These are phyloP conservation scores for Penicillium argentinense DNA, from an alignment of 495 filamentous ascomycete species.

Conservation along the genomic window DNA sequence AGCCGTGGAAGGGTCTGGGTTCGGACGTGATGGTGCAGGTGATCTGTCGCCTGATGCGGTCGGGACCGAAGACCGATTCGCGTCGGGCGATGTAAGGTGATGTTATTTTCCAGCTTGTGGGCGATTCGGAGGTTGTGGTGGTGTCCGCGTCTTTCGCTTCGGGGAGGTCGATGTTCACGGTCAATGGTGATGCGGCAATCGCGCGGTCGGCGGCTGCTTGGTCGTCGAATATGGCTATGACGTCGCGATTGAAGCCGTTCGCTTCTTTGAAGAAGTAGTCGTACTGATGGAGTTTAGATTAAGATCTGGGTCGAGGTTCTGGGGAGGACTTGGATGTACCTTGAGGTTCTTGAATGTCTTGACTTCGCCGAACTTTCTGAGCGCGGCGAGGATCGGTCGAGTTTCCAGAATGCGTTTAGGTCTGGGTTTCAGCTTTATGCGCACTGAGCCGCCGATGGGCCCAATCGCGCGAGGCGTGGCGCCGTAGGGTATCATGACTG, in stretches of 20 bases:
- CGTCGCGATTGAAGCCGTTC: constrained; percentile 11
- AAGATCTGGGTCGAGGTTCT: neutral
- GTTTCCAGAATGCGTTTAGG: constrained; percentile 68
- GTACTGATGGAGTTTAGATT: constrained; percentile 9
- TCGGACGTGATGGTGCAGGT: constrained; percentile 28
- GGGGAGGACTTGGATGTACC: constrained; percentile 39
- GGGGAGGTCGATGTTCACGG: constrained; percentile 13
- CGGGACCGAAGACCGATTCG: neutral
- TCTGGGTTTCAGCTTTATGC: constrained; percentile 63
- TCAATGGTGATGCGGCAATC: constrained; percentile 34
- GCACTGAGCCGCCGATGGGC: constrained; percentile 36
- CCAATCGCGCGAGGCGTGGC: too few species aligned
- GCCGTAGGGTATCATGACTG: too few species aligned
- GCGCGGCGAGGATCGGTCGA: constrained; percentile 64
- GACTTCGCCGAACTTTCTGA: constrained; percentile 77
- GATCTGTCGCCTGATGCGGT: neutral
- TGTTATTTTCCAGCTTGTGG: neutral
- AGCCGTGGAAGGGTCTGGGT: constrained; percentile 35
- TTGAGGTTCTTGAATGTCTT: constrained; percentile 71
- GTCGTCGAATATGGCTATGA: constrained; percentile 40
- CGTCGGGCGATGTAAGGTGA: neutral
- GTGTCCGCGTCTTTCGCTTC: neutral
- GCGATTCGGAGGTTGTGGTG: neutral
- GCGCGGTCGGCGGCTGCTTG: constrained; percentile 33
- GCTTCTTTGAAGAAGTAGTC: constrained; percentile 14